phyloP scores from a whole-genome alignment of 768 basidiomycete species.

The Dendrothele bispora region DNA sequence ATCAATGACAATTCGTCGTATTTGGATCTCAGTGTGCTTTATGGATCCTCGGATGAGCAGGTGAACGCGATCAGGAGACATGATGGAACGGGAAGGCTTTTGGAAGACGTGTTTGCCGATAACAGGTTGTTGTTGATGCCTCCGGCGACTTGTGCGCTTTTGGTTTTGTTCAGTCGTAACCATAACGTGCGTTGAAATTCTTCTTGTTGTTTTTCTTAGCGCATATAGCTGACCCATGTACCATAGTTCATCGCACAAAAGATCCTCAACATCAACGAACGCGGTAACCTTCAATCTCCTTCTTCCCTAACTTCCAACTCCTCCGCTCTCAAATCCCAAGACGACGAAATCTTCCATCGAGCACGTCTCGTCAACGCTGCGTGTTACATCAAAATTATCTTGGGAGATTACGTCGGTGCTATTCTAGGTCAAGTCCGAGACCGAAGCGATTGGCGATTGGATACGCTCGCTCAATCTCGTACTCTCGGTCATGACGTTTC shows the following conservation, averaged over 20 bases:
- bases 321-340: slow-evolving; percentile 42
- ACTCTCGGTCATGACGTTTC: slow-evolving; percentile 49
- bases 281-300: slow-evolving; percentile 34
- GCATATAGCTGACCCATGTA: background rate
- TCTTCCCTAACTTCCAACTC: slow-evolving; percentile 23
- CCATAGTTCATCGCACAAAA: slow-evolving; percentile 52
- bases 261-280: slow-evolving; percentile 57
- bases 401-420: slow-evolving; percentile 71
- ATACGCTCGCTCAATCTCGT: slow-evolving; percentile 60
- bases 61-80: slow-evolving; percentile 49
- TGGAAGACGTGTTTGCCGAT: slow-evolving; percentile 69
- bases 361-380: slow-evolving; percentile 68
- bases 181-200: slow-evolving; percentile 45
- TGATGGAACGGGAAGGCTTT: slow-evolving; percentile 69
- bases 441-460: slow-evolving; percentile 62
- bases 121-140: slow-evolving; percentile 51
- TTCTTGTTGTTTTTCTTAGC: background rate
- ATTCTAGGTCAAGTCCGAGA: slow-evolving; percentile 73
- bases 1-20: slow-evolving; percentile 72
- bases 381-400: slow-evolving; percentile 32
- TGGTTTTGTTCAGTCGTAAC: slow-evolving; percentile 58
- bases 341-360: slow-evolving; percentile 77
- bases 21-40: slow-evolving; percentile 73
- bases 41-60: slow-evolving; percentile 54
- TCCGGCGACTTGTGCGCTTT: slow-evolving; percentile 51